Evolutionary conservation across 179 eudicot species (phyloP).

Genomic region (Beta macrorhiza): DNA sequence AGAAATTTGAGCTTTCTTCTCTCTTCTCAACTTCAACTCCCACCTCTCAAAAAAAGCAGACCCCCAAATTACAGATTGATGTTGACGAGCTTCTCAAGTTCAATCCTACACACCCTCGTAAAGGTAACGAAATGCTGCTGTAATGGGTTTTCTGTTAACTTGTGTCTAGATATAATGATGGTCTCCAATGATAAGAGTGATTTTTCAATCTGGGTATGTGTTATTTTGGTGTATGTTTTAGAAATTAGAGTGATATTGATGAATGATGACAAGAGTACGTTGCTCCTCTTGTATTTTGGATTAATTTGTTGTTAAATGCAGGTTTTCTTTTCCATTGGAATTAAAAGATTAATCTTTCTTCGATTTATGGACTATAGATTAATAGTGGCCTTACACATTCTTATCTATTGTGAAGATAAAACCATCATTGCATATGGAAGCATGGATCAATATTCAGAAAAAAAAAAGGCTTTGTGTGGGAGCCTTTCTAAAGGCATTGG

Average conservation of each 20-base stretch:
- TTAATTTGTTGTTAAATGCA: neutral
- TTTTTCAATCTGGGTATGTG: neutral
- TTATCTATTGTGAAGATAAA: no score
- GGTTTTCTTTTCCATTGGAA: no score
- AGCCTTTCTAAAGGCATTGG: no score
- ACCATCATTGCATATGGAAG: no score
- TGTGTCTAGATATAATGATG: neutral
- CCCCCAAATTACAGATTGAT: conserved; percentile 32
- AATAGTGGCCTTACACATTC: no score
- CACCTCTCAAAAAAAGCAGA: conserved; percentile 15
- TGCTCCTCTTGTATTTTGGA: neutral
- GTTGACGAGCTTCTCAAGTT: conserved; percentile 53
- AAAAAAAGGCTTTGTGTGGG: no score
- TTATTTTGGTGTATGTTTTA: conserved; percentile 3
- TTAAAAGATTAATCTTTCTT: no score
- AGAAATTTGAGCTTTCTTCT: conserved; percentile 26
- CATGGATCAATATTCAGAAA: no score
- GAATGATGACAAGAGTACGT: neutral
- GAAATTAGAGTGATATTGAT: neutral
- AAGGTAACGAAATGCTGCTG: conserved; percentile 39
- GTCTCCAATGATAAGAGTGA: neutral
- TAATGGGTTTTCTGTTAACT: neutral
- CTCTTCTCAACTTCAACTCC: conserved; percentile 17
- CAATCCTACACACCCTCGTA: conserved; percentile 20
- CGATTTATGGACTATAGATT: no score